Percentiles rank a stretch among this genome's conserved stretches.
These are phyloP conservation scores for Colletotrichum coccodes DNA, from an alignment of 2,329 filamentous ascomycete species.

Conservation along the genomic window DNA sequence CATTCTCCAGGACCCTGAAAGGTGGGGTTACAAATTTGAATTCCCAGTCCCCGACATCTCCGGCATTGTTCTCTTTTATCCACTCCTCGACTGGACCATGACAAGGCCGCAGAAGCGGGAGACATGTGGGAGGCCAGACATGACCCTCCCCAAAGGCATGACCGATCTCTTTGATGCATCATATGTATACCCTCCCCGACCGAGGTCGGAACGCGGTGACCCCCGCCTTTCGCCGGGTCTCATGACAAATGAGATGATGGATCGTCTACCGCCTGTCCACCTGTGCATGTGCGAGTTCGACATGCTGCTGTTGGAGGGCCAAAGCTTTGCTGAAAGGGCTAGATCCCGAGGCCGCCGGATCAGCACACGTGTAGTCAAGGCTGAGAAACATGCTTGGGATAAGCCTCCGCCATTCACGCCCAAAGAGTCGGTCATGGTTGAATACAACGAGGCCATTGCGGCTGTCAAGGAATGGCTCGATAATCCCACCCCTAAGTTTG, in stretches of 20 bases:
- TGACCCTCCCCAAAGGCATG: conserved; percentile 65
- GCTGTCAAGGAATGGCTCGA: conserved; percentile 51
- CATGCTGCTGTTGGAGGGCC: conserved; percentile 70
- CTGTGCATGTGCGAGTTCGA: conserved; percentile 73
- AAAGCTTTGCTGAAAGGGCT: conserved; percentile 70
- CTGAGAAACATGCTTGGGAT: conserved; percentile 61
- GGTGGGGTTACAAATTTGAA: conserved; percentile 49
- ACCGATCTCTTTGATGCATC: conserved; percentile 72
- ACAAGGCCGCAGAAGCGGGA: conserved; percentile 65
- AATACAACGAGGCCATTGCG: conserved; percentile 56
- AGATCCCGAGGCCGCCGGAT: conserved; percentile 39
- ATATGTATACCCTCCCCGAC: conserved; percentile 65
- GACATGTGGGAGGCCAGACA: conserved; percentile 64
- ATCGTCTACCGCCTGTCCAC: conserved; percentile 63
- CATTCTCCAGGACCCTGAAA: conserved; percentile 54
- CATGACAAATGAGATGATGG: conserved; percentile 63
- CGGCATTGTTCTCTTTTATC: conserved; percentile 70
- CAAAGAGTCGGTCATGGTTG: conserved; percentile 55
- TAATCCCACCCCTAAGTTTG: not conserved
- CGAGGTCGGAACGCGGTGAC: conserved; percentile 56
- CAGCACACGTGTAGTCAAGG: conserved; percentile 54
- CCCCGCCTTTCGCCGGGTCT: conserved; percentile 68
- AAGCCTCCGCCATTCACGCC: conserved; percentile 55
- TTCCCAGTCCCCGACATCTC: conserved; percentile 57
- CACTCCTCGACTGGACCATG: conserved; percentile 69